Evolutionary conservation across 202 grass and related monocot species (phyloP).

Genomic region (Brachypodium distachyon): DNA sequence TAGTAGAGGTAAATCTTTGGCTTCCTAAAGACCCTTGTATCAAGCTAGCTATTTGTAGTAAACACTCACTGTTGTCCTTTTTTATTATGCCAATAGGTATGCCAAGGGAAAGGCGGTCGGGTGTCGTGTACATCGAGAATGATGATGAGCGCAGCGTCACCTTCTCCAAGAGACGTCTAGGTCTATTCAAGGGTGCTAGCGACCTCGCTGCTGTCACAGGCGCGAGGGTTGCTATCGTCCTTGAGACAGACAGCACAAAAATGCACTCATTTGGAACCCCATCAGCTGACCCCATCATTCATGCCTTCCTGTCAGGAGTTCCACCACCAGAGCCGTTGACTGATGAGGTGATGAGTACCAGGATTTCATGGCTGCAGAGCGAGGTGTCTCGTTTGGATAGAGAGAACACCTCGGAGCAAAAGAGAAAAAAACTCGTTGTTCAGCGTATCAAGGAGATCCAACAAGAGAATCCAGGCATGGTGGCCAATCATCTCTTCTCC

Average conservation of each 20-base stretch:
- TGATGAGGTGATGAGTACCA: not conserved
- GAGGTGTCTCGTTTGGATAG: not conserved
- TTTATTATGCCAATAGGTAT: not conserved
- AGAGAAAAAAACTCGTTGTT: not conserved
- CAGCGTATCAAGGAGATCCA: not conserved
- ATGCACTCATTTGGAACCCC: constrained; percentile 21
- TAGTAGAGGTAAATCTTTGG: too few relatives aligned
- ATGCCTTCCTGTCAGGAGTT: constrained; percentile 7
- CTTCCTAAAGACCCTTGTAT: not conserved
- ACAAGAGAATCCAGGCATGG: not conserved
- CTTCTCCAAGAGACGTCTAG: constrained; percentile 18
- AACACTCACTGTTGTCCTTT: too few relatives aligned
- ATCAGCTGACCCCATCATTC: not conserved
- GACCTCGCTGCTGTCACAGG: constrained; percentile 24
- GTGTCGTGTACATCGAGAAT: constrained; percentile 15
- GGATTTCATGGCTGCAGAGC: not conserved
- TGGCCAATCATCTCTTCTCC: not conserved
- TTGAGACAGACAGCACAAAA: not conserved
- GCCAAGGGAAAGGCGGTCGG: not conserved
- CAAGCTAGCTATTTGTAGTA: not conserved
- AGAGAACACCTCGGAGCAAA: not conserved
- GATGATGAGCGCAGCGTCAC: constrained; percentile 9
- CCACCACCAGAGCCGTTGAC: not conserved
- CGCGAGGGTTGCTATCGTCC: not conserved
- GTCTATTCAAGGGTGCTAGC: constrained; percentile 14